Conservation (phyloP, 148 eudicot genomes). For the Agrostemma githago region DNA sequence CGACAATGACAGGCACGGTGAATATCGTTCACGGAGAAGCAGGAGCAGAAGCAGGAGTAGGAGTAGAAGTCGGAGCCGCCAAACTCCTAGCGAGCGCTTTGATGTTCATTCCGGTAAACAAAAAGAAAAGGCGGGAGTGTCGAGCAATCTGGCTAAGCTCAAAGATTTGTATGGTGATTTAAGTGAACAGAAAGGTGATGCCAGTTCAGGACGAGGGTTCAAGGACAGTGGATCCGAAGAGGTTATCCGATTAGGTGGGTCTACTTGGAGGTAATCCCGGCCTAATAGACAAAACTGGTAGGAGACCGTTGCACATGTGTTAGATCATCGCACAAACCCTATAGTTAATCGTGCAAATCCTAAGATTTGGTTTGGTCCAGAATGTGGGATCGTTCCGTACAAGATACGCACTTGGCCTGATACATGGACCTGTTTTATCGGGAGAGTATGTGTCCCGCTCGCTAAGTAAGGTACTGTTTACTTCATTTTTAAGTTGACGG, state of each 20-base stretch:
- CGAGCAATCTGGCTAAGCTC: conserved; percentile 86
- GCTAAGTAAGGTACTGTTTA: neutral
- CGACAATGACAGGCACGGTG: conserved; percentile 41
- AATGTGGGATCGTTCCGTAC: neutral
- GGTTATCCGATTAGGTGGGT: conserved; percentile 84
- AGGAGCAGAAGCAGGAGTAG: conserved; percentile 56
- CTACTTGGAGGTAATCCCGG: conserved; percentile 56
- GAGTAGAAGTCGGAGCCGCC: conserved; percentile 61
- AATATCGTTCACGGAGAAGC: conserved; percentile 48
- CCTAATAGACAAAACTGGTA: neutral
- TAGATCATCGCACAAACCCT: neutral
- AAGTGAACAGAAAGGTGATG: conserved; percentile 44
- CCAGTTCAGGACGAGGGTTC: conserved; percentile 31
- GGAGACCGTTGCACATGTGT: neutral
- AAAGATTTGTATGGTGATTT: conserved; percentile 79
- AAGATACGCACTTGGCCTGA: neutral
- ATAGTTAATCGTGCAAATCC: neutral
- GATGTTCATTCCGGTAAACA: conserved; percentile 36
- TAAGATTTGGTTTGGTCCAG: neutral
- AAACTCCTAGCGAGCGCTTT: conserved; percentile 28
- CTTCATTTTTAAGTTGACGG: neutral
- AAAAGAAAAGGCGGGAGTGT: conserved; percentile 36
- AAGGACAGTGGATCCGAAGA: conserved; percentile 61
- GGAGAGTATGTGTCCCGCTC: neutral
- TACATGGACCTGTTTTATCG: too few relatives aligned